Percentiles rank a stretch among this genome's conserved stretches.
Conservation (phyloP, 1,139 yeast species). For the Hyphopichia burtonii region DNA sequence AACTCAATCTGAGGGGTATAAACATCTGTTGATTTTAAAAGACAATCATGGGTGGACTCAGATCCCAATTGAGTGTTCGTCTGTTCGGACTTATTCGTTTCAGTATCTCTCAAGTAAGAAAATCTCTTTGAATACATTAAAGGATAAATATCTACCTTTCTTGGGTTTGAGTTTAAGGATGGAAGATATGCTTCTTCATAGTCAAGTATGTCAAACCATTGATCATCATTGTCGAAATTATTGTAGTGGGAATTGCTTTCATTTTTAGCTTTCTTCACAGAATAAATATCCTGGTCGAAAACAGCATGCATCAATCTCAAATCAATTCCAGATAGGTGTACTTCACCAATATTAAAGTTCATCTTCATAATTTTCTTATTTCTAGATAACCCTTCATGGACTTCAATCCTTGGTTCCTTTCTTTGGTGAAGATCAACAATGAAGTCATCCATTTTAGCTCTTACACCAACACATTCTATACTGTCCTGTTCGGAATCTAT, state of each 20-base stretch:
- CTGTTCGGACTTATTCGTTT: constrained; percentile 11
- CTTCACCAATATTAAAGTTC: constrained; percentile 46
- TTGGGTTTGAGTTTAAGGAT: constrained; percentile 20
- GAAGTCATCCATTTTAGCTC: constrained; percentile 42
- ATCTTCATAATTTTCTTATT: constrained; percentile 38
- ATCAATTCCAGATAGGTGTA: constrained; percentile 40
- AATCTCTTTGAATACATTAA: constrained; percentile 37
- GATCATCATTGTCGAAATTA: constrained; percentile 32
- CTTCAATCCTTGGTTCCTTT: constrained; percentile 34
- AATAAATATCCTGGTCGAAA: constrained; percentile 30
- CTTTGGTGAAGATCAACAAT: constrained; percentile 48
- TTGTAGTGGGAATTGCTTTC: constrained; percentile 19
- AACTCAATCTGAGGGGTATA: constrained; percentile 29
- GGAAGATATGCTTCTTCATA: constrained; percentile 40
- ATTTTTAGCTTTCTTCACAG: constrained; percentile 9
- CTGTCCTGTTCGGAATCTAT: constrained; percentile 20
- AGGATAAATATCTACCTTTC: constrained; percentile 29
- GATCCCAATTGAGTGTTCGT: constrained; percentile 20
- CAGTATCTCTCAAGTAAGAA: constrained; percentile 40
- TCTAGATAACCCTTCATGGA: constrained; percentile 30
- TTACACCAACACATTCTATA: constrained; percentile 38
- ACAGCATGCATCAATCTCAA: constrained; percentile 33
- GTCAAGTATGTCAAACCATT: constrained; percentile 46
- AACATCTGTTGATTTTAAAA: constrained; percentile 24
- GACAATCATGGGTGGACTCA: constrained; percentile 33